Evolutionary conservation across 768 basidiomycete species (phyloP), one percentile per base, ranked within the genome.

Genomic region (Lyophyllum semitale): DNA sequence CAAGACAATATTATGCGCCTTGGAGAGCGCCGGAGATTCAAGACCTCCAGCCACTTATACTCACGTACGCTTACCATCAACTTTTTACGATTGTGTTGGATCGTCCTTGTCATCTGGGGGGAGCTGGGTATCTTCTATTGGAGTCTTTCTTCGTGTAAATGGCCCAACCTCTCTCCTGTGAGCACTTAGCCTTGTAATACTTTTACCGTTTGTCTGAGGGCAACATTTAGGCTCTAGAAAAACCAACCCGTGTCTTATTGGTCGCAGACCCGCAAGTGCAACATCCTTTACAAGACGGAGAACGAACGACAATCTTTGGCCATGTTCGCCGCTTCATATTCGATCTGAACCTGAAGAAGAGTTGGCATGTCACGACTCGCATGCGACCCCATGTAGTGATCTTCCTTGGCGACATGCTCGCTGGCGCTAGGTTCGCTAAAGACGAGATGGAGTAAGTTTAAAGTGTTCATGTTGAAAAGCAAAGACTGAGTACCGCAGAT

Each of bases 341-440:
- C 61, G 77, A 87, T 62, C 59, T 82, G 50, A 86, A 85, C 64
- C 65, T 92, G 57, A 81, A 81, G 59, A 88, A 87, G 69, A 83
- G 80, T 53, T 93, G 91, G 91, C 81, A 76, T 54, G 83, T 84
- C 35, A 78, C 78, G 0, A 79, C 77, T 38, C 74, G 80, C 29
- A 65, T 88, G 30, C 79, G 73, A 41, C 84, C 89, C 2, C 73
- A 91, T 59, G 77, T 71, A 5, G 83, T 91, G n/a, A 77, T 93
- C 8, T 88, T 91, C 60, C 73, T 90, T 3, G 91, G 91, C 6
- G 91, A 93, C 65, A 84, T 89, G 80, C 73, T 93, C 48, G 81
- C 87, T 42, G 81, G 82, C 57, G 85, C 88, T 6, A 79, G 84
- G 54, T 76, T 78, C 22, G 73, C 80, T 2, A 77, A 73, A 53